Conservation (phyloP, 495 filamentous ascomycete genomes). For the Aspergillus conjunctus region DNA sequence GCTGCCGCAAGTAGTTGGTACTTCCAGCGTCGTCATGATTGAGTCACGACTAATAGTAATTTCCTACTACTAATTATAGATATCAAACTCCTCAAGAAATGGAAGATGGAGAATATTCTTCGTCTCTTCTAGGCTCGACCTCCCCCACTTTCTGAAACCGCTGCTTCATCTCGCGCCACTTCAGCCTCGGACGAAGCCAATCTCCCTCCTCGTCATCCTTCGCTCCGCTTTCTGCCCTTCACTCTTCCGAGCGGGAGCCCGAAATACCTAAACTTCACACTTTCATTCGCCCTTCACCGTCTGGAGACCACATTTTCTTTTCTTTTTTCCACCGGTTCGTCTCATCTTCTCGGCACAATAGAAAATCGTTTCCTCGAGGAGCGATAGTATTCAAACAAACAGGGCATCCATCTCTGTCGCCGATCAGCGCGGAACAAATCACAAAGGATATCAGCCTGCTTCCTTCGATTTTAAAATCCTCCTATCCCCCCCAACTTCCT, state of each 20-base stretch:
- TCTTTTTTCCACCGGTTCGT: slow-evolving; percentile 6
- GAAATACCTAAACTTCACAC: neutral
- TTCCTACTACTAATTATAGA: neutral
- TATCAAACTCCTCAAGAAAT: too few relatives aligned
- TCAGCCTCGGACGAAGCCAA: slow-evolving; percentile 13
- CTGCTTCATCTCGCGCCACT: slow-evolving; percentile 31
- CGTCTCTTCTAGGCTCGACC: slow-evolving; percentile 25
- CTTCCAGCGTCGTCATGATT: neutral
- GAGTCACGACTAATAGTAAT: neutral
- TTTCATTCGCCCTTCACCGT: slow-evolving; percentile 4
- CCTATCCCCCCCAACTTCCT: neutral
- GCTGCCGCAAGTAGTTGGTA: neutral
- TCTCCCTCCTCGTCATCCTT: slow-evolving; percentile 8
- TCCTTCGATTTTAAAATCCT: neutral
- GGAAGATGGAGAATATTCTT: slow-evolving; percentile 27
- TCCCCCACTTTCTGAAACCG: slow-evolving; percentile 26
- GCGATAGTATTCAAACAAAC: slow-evolving; percentile 10
- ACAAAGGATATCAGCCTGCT: neutral
- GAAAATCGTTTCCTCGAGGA: neutral
- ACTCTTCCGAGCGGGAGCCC: neutral
- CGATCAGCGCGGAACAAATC: slow-evolving; percentile 17
- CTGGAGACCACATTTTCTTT: slow-evolving; percentile 9
- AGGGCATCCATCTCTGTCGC: slow-evolving; percentile 4
- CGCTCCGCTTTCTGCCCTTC: slow-evolving; percentile 7
- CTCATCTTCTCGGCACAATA: slow-evolving; percentile 2